Conservation (phyloP, 148 eudicot genomes). For the Fagopyrum esculentum region DNA sequence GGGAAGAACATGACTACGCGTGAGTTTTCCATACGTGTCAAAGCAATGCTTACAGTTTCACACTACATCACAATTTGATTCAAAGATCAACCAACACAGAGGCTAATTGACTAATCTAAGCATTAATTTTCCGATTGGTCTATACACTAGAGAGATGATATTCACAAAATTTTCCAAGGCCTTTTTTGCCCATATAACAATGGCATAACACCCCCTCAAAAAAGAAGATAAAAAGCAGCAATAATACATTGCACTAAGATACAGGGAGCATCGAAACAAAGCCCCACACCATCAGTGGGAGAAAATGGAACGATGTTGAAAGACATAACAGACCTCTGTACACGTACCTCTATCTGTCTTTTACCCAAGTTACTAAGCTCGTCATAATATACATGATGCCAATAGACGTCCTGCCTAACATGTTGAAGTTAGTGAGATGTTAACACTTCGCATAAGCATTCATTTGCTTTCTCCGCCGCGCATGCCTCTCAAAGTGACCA, state of each 20-base stretch:
- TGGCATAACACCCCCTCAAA: slow-evolving; percentile 36
- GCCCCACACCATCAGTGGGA: slow-evolving; percentile 29
- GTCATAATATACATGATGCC: slow-evolving; percentile 52
- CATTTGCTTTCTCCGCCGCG: slow-evolving; percentile 17
- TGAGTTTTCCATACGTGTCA: not conserved
- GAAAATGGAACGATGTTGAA: slow-evolving; percentile 11
- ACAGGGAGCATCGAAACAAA: slow-evolving; percentile 39
- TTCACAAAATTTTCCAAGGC: slow-evolving; percentile 68
- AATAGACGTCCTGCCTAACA: slow-evolving; percentile 35
- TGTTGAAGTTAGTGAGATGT: slow-evolving; percentile 22
- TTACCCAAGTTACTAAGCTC: slow-evolving; percentile 38
- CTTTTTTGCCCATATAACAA: slow-evolving; percentile 52
- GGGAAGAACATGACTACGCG: not conserved
- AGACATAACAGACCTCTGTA: slow-evolving; percentile 56
- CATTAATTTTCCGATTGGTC: not conserved
- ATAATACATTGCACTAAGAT: slow-evolving; percentile 38
- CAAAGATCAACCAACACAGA: not conserved
- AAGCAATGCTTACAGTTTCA: not conserved
- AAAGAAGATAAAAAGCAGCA: slow-evolving; percentile 17
- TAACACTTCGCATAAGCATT: slow-evolving; percentile 14
- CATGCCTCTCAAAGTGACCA: slow-evolving; percentile 18
- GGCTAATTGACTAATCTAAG: not conserved
- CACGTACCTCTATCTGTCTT: slow-evolving; percentile 55
- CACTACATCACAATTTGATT: not conserved
- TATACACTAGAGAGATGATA: slow-evolving; percentile 47